Evolutionary conservation across 495 filamentous ascomycete genomes (phyloP), one percentile per base, ranked within the genome.

Genomic region (Podospora didyma): DNA sequence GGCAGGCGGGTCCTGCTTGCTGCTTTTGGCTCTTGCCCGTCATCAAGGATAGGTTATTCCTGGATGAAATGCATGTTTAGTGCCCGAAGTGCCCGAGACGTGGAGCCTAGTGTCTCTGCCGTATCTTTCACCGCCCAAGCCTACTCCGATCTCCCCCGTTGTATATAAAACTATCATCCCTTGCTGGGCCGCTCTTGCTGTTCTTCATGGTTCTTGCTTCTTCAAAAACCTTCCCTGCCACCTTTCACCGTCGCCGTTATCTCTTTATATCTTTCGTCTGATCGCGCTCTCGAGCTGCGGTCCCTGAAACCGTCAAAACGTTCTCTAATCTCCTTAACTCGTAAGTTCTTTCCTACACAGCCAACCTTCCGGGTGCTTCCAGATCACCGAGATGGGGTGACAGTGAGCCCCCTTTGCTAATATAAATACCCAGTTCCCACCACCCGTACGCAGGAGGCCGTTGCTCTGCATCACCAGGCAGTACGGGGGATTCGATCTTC

Each of bases 371-470:
- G 44, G 49, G 34, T 31, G 44, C 35, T 44, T 17, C 6, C 14
- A 22, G 22, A 41, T 31, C 51, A 11, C 9, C 23, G 19, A n/a
- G n/a, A n/a, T n/a, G n/a, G n/a, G n/a, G n/a, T n/a, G n/a, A n/a
- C n/a, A n/a, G n/a, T n/a, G n/a, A n/a, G n/a, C n/a, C n/a, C 26
- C 49, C 14, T 48, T 2, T 44, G 16, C 49, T 17, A 53, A 61
- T 16, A 47, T 41, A 28, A 9, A 26, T 26, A 56, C 24, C 39
- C 12, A 94, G 93, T 67, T 84, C 88, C 77, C 93, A 97, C 80
- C 89, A 97, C 85, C 91, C 92, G 79, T 96, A 89, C 87, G 93
- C 95, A 84, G 86, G 86, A 86, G 89, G 88, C 86, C 90, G 90
- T 81, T 93, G 92, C 83, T 88, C 90, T 84, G 87, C 90, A 75